Conservation (phyloP, 2,329 filamentous ascomycete genomes). For the Alternaria triticina region DNA sequence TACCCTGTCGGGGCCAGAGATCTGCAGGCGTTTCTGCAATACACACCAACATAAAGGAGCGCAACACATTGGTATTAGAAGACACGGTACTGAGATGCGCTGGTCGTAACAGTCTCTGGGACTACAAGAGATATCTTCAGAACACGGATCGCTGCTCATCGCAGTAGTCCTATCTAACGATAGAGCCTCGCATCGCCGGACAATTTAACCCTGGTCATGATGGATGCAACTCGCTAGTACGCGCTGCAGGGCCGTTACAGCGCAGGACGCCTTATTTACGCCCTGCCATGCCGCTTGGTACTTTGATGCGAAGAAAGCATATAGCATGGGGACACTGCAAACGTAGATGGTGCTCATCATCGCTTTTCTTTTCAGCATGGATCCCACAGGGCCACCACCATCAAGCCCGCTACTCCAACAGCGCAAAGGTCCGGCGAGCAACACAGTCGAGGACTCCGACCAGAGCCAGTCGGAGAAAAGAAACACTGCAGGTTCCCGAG, state of each 20-base stretch:
- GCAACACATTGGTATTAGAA: not conserved
- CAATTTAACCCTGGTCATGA: not conserved
- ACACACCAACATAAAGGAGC: not conserved
- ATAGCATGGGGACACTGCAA: not conserved
- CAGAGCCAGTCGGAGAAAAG: not conserved
- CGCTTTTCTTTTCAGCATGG: not conserved
- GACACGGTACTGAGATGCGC: not conserved
- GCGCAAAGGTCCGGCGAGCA: not conserved
- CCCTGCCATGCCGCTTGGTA: not conserved
- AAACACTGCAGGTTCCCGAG: not conserved
- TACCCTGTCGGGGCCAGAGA: not conserved
- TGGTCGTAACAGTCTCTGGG: not conserved
- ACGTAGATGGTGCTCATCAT: not conserved
- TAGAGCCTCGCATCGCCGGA: not conserved
- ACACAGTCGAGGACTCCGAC: not conserved
- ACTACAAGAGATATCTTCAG: not conserved
- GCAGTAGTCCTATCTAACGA: not conserved
- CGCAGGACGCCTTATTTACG: not conserved
- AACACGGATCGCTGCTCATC: not conserved
- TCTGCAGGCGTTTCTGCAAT: not conserved
- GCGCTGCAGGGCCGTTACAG: not conserved
- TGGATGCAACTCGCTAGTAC: not conserved
- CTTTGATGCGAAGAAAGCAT: not conserved
- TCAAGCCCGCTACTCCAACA: not conserved
- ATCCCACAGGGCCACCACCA: not conserved